phyloP scores from a whole-genome alignment of 2,329 filamentous ascomycete genomes.

The Pestalotiopsis sp. region DNA sequence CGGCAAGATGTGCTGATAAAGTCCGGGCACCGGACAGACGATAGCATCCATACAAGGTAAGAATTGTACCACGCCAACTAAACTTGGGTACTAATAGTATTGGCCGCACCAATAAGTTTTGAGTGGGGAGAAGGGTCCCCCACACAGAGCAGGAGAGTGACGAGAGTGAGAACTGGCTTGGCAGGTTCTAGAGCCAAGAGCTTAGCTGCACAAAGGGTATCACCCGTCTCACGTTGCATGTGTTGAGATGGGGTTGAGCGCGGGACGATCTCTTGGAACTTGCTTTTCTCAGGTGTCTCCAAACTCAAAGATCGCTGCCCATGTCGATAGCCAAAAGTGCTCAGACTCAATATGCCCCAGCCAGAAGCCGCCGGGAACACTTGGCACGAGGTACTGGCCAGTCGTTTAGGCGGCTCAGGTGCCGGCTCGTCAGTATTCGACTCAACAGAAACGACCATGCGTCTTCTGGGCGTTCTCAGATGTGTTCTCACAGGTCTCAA shows the following conservation, averaged over 20 bases:
- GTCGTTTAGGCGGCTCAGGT: not conserved
- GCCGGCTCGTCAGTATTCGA: not conserved
- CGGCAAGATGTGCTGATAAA: not conserved
- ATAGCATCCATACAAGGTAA: not conserved
- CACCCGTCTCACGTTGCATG: slow-evolving; percentile 2
- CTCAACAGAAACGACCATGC: not conserved
- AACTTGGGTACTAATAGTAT: not conserved
- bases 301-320: slow-evolving; percentile 11
- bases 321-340: not conserved
- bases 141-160: not conserved
- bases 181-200: slow-evolving; percentile 8
- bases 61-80: not conserved
- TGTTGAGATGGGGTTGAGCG: slow-evolving; percentile 5
- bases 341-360: not conserved
- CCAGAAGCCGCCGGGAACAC: not conserved
- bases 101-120: not conserved
- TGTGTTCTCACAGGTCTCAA: not conserved
- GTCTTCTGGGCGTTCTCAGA: not conserved
- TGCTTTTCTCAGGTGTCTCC: not conserved
- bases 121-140: not conserved
- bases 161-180: not conserved
- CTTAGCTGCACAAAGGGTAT: slow-evolving; percentile 11
- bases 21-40: not conserved
- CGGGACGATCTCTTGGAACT: not conserved
- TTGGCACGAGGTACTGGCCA: slow-evolving; percentile 1